Conservation (phyloP, 169 alveolate genomes). For the Toxoplasma gondii region DNA sequence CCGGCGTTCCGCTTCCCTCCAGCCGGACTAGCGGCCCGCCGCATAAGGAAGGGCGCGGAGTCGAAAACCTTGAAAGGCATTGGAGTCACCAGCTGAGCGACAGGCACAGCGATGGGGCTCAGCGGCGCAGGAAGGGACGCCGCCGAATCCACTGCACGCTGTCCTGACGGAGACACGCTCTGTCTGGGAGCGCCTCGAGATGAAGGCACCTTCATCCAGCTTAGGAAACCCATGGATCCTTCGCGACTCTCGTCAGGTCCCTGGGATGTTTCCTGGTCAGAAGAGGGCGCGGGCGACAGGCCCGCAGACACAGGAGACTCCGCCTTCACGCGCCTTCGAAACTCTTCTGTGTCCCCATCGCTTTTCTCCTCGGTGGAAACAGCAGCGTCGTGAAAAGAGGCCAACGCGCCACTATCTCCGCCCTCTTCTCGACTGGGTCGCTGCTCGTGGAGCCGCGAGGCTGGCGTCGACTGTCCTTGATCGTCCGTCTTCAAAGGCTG, state of each 20-base stretch:
- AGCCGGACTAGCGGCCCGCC: constrained; percentile 40
- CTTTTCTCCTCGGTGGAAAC: neutral
- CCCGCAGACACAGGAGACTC: neutral
- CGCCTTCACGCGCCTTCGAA: neutral
- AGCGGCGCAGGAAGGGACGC: neutral
- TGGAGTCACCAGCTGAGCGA: constrained; percentile 50
- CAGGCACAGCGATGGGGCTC: constrained; percentile 44
- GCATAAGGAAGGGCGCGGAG: constrained; percentile 42
- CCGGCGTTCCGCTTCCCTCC: constrained; percentile 51
- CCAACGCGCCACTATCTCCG: too few relatives aligned
- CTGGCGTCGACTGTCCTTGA: too few relatives aligned
- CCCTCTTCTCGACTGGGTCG: too few relatives aligned
- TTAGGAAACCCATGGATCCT: neutral
- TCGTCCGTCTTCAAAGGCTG: too few relatives aligned
- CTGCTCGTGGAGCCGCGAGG: too few relatives aligned
- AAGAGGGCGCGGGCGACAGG: too few relatives aligned
- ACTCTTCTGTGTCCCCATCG: neutral
- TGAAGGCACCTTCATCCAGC: too few relatives aligned
- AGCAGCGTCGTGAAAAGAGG: neutral
- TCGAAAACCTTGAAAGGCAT: constrained; percentile 63
- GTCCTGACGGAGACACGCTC: too few relatives aligned
- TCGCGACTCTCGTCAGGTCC: neutral
- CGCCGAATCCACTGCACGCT: too few relatives aligned
- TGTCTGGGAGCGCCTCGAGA: too few relatives aligned
- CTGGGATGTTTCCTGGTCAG: too few relatives aligned